phyloP scores from a whole-genome alignment of 768 basidiomycete genomes.

The Boletus eberwhitei region DNA sequence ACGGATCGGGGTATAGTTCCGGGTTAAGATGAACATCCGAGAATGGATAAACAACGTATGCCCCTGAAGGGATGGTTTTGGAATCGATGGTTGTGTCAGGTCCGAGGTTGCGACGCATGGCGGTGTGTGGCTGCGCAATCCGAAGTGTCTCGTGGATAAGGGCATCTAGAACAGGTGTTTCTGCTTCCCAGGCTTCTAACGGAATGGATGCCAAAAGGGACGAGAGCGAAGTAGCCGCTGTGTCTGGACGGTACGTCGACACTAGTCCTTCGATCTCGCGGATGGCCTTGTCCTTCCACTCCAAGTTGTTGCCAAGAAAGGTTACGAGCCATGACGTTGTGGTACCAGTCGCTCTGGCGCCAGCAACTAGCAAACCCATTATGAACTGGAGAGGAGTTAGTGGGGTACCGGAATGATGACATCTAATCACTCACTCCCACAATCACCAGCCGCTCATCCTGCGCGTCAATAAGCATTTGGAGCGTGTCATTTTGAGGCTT shows the following conservation, averaged over 20 bases:
- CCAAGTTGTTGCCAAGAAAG: slow-evolving; percentile 63
- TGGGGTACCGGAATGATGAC: slow-evolving; percentile 17
- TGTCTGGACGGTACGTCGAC: slow-evolving; percentile 35
- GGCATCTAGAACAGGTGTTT: slow-evolving; percentile 68
- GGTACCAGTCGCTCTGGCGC: slow-evolving; percentile 76
- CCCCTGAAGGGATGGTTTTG: slow-evolving; percentile 66
- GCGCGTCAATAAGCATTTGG: slow-evolving; percentile 69
- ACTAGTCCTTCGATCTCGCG: slow-evolving; percentile 59
- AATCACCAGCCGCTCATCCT: slow-evolving; percentile 64
- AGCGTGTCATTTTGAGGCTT: slow-evolving; percentile 61
- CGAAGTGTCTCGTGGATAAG: slow-evolving; percentile 76
- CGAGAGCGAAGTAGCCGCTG: slow-evolving; percentile 32
- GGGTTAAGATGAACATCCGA: slow-evolving; percentile 76
- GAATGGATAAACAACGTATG: slow-evolving; percentile 77
- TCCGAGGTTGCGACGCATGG: slow-evolving; percentile 77
- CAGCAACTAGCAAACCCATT: slow-evolving; percentile 77
- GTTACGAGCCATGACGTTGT: slow-evolving; percentile 78
- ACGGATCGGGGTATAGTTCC: slow-evolving; percentile 69
- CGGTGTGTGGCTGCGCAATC: slow-evolving; percentile 74
- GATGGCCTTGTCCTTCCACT: slow-evolving; percentile 62
- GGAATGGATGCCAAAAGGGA: slow-evolving; percentile 56
- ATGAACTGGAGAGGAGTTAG: slow-evolving; percentile 55
- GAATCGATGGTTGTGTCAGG: slow-evolving; percentile 67
- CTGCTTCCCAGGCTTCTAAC: slow-evolving; percentile 64
- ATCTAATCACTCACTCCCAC: slow-evolving; percentile 52